Evolutionary conservation across 2,329 filamentous ascomycete species (phyloP).

Genomic region (Teratosphaeriaceae sp.): DNA sequence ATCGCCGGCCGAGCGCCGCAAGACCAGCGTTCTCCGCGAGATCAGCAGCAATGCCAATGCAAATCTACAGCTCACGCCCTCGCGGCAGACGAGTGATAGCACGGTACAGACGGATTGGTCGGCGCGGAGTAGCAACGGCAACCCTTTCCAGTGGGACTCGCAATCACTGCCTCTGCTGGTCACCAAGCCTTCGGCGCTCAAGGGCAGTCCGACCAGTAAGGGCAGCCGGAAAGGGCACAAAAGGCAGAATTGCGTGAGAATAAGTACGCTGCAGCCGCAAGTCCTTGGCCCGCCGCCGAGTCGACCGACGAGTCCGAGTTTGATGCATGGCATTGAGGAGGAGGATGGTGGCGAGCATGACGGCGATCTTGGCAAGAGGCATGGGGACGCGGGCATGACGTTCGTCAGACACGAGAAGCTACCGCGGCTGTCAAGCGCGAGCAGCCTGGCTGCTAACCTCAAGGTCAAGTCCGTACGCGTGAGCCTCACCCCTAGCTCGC

Average conservation of each 20-base stretch:
- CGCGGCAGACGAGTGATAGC: constrained; percentile 34
- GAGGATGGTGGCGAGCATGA: constrained; percentile 26
- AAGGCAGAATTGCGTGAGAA: constrained; percentile 40
- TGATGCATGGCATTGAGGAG: constrained; percentile 34
- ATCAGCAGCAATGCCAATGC: constrained; percentile 26
- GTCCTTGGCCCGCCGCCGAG: constrained; percentile 33
- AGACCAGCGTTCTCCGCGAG: constrained; percentile 24
- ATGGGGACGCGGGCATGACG: neutral
- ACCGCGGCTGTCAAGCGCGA: constrained; percentile 20
- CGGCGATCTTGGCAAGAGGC: too few species aligned
- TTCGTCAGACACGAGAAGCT: constrained; percentile 1
- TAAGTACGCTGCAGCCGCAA: constrained; percentile 37
- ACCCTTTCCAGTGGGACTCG: constrained; percentile 42
- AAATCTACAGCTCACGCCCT: constrained; percentile 19
- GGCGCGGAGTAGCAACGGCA: constrained; percentile 40
- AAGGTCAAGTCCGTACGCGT: constrained; percentile 30
- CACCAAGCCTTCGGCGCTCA: constrained; percentile 37
- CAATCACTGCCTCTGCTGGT: constrained; percentile 24
- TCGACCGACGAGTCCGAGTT: constrained; percentile 29
- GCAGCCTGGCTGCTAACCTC: constrained; percentile 30
- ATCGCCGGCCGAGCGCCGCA: constrained; percentile 33
- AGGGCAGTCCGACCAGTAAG: constrained; percentile 36
- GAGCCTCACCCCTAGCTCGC: constrained; percentile 36
- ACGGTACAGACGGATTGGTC: constrained; percentile 28
- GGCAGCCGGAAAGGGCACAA: constrained; percentile 35